phyloP scores from a whole-genome alignment of 768 basidiomycete genomes.

The Tricholoma terreum region DNA sequence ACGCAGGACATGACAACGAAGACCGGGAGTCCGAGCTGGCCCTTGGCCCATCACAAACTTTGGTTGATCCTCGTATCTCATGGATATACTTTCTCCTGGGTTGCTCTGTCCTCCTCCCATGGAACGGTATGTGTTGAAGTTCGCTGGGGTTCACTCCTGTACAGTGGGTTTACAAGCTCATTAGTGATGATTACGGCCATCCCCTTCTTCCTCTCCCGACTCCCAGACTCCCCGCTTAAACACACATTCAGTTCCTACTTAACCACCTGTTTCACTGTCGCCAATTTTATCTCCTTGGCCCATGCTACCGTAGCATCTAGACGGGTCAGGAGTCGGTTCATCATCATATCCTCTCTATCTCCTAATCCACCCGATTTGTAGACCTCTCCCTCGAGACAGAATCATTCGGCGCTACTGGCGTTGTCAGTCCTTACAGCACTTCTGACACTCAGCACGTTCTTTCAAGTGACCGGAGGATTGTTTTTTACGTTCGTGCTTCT shows the following conservation, averaged over 20 bases:
- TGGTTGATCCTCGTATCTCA: constrained; percentile 42
- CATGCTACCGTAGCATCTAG: constrained; percentile 71
- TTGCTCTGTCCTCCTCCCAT: constrained; percentile 76
- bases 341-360: background rate
- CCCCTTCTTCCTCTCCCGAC: constrained; percentile 73
- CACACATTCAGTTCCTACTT: constrained; percentile 66
- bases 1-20: constrained; percentile 29
- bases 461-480: constrained; percentile 45
- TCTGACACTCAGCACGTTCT: constrained; percentile 65
- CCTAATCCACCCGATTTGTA: constrained; percentile 23
- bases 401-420: constrained; percentile 47
- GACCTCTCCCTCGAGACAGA: constrained; percentile 59
- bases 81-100: constrained; percentile 62
- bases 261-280: constrained; percentile 57
- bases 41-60: constrained; percentile 22
- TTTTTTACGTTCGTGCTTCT: constrained; percentile 69
- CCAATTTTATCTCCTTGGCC: constrained; percentile 68
- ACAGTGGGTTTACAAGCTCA: background rate
- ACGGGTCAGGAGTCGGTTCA: constrained; percentile 46
- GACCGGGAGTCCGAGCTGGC: constrained; percentile 16
- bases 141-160: background rate
- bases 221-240: constrained; percentile 56
- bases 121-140: constrained; percentile 84
- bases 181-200: constrained; percentile 84
- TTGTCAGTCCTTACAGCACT: constrained; percentile 54